Base-by-base conservation (phyloP, 495 filamentous ascomycete genomes). In the Evernia prunastri region DNA sequence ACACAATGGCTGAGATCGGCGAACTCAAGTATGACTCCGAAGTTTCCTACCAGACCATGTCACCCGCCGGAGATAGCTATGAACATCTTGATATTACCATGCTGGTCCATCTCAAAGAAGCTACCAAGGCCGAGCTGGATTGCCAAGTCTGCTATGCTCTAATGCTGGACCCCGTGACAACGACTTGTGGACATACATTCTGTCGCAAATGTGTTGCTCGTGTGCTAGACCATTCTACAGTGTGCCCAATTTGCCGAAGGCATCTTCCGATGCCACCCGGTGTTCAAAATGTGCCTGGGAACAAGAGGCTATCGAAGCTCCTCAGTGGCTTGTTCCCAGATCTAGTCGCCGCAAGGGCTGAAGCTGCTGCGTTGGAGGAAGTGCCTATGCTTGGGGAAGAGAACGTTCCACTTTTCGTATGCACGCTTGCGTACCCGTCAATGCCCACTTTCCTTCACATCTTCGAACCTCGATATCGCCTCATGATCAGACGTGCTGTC, bases 391-490 rank as follows among this genome's bases (percentile, higher is more conserved):
- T 80, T 17, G 78, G 77, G 15, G 86, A 85, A 20, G 80, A 83
- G 36, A 82, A 86, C 36, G 80, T 86, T 17, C 85, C 92, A 1
- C 75, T 97, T 4, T 96, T 96, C 66, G 81, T 95, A 56, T 92
- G 88, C 74, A 89, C 90, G 5, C 75, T 93, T 6, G 82, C 88
- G 0, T 92, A 91, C 65, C 92, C 92, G 17, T 79, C 79, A 0
- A 90, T 92, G 84, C 91, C 89, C 2, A 91, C 87, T 1, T 92
- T 91, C 67, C 76, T 97, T 0, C 88, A 93, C 70, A 82, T 97
- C n/a, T 96, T 96, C 72, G 92, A 97, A 72, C 89, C 91, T 29
- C 84, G 90, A 15, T 96, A 96, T 72, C 85, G 90, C 5, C 80
- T 95, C 11, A 93, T 96, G 90, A 87, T 96, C 27, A 84, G 87